Conservation (phyloP, 768 basidiomycete genomes). For the Lyophyllum decastes region DNA sequence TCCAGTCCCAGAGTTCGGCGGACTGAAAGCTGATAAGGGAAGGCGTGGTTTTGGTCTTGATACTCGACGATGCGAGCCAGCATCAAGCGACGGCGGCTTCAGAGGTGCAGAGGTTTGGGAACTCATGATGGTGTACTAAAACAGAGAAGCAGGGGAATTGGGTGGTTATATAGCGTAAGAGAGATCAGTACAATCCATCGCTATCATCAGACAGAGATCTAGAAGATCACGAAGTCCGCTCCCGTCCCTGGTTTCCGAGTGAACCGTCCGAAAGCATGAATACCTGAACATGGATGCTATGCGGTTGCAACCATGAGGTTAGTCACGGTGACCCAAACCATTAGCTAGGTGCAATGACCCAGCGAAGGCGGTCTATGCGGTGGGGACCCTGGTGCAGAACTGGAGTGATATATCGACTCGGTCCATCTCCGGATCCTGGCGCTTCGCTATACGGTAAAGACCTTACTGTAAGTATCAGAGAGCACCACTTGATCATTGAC, state of each 20-base stretch:
- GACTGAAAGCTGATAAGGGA: slow-evolving; percentile 74
- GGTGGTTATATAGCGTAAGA: not conserved
- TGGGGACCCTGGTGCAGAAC: slow-evolving; percentile 5
- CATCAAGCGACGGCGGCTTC: slow-evolving; percentile 41
- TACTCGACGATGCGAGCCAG: slow-evolving; percentile 57
- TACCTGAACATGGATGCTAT: not conserved
- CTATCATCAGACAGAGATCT: not conserved
- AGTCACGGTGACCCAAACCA: too few relatives aligned
- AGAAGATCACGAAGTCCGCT: not conserved
- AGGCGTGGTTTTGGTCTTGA: slow-evolving; percentile 69
- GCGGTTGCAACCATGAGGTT: not conserved
- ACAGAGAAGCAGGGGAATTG: not conserved
- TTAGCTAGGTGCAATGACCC: not conserved
- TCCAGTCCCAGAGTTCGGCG: slow-evolving; percentile 65
- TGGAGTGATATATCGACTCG: slow-evolving; percentile 29
- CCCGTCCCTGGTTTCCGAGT: not conserved
- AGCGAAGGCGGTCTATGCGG: slow-evolving; percentile 2
- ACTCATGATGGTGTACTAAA: slow-evolving; percentile 2
- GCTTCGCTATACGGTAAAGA: slow-evolving; percentile 13
- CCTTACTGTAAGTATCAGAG: not conserved
- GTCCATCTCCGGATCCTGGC: slow-evolving; percentile 37
- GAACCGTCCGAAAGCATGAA: not conserved
- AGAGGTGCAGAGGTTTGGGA: slow-evolving; percentile 14
- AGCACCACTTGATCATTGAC: slow-evolving; percentile 1
- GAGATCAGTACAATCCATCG: slow-evolving; percentile 1